Conservation (phyloP, 805 yeast species). For the Lachancea mirantina region DNA sequence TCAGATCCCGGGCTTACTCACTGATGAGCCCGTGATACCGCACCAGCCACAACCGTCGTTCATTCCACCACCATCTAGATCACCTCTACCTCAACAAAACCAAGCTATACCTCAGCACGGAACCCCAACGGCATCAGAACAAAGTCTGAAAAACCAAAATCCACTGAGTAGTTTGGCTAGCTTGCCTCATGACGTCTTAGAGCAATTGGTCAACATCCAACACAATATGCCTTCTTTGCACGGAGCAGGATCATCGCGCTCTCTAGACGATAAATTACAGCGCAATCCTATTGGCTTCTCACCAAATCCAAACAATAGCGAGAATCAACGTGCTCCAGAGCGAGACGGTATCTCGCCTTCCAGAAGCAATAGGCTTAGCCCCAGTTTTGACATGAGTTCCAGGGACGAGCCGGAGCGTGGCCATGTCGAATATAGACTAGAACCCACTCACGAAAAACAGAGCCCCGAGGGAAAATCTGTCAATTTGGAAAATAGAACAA, state of each 20-base stretch:
- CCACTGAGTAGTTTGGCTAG: constrained; percentile 14
- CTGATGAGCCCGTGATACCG: constrained; percentile 21
- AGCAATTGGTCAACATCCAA: constrained; percentile 14
- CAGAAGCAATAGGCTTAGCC: too few species aligned
- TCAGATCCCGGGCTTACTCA: constrained; percentile 63
- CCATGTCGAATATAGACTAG: not conserved
- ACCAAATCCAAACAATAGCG: not conserved
- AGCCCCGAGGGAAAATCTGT: not conserved
- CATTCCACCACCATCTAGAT: constrained; percentile 18
- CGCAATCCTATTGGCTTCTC: too few species aligned
- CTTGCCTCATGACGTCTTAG: constrained; percentile 18
- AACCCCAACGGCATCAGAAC: constrained; percentile 3
- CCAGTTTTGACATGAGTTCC: too few species aligned
- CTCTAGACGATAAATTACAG: not conserved
- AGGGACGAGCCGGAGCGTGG: not conserved
- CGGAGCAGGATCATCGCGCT: not conserved
- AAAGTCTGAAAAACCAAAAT: constrained; percentile 6
- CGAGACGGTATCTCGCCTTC: constrained; percentile 3
- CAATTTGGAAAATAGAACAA: constrained; percentile 1
- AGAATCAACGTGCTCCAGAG: not conserved
- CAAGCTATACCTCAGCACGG: constrained; percentile 1
- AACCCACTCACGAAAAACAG: not conserved
- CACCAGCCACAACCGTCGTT: constrained; percentile 10
- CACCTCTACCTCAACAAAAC: constrained; percentile 13
- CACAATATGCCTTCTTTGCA: constrained; percentile 12